These are phyloP conservation scores for Backusella morwellensis DNA, from an alignment of 192 early-diverging fungal genomes.

Conservation along the genomic window DNA sequence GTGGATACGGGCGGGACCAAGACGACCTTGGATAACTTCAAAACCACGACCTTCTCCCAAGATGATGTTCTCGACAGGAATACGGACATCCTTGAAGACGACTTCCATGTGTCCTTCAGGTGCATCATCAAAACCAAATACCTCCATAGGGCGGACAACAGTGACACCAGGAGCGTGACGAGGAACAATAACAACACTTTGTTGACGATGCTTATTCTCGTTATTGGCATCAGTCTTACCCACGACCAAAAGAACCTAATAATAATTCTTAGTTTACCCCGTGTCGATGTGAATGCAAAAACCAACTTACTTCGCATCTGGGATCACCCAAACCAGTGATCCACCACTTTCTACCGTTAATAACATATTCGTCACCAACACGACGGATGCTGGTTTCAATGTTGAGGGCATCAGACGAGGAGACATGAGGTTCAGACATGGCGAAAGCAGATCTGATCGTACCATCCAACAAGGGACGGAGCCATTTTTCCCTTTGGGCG, in stretches of 20 bases:
- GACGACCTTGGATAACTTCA: slow-evolving; percentile 95
- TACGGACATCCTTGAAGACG: slow-evolving; percentile 82
- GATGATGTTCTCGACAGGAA: slow-evolving; percentile 86
- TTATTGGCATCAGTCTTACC: slow-evolving; percentile 78
- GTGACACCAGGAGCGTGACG: slow-evolving; percentile 78
- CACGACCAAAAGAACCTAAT: slow-evolving; percentile 45
- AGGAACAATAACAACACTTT: slow-evolving; percentile 88
- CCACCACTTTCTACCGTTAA: slow-evolving; percentile 97
- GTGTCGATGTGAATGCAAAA: slow-evolving; percentile 20
- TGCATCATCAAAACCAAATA: slow-evolving; percentile 97
- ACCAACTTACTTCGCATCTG: slow-evolving; percentile 84
- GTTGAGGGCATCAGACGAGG: slow-evolving; percentile 97
- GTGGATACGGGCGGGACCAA: slow-evolving; percentile 96
- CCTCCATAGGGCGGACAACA: slow-evolving; percentile 79
- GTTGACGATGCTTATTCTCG: slow-evolving; percentile 76
- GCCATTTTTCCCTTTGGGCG: slow-evolving; percentile 79
- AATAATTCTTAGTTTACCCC: neutral
- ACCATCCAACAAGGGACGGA: slow-evolving; percentile 83
- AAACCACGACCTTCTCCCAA: slow-evolving; percentile 96
- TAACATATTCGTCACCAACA: slow-evolving; percentile 60
- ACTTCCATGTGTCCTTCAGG: slow-evolving; percentile 98
- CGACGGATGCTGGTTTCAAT: slow-evolving; percentile 82
- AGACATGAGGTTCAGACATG: slow-evolving; percentile 96
- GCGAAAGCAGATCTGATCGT: slow-evolving; percentile 96
- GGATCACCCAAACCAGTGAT: slow-evolving; percentile 97